phyloP scores from a whole-genome alignment of 2,329 filamentous ascomycete species.

The Aspergillus spinulosporus region DNA sequence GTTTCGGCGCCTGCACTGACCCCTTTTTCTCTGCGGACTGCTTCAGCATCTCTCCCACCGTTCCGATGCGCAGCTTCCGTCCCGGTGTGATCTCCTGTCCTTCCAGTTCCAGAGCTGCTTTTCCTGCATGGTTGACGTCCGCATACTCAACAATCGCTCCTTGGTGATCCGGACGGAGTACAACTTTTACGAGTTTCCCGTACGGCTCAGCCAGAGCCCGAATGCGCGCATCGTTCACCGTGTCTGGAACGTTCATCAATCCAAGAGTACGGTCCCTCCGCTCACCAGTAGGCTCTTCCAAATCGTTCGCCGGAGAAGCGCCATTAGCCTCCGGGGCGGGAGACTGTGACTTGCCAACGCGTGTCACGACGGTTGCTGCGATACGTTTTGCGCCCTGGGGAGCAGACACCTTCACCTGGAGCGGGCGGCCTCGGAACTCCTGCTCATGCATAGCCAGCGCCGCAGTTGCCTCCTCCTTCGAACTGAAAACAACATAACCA shows the following conservation, averaged over 20 bases:
- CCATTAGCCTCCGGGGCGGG: slow-evolving; percentile 40
- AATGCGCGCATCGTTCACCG: slow-evolving; percentile 84
- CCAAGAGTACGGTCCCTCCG: slow-evolving; percentile 70
- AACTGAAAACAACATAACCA: slow-evolving; percentile 75
- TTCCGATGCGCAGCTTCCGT: slow-evolving; percentile 49
- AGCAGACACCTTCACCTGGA: slow-evolving; percentile 62
- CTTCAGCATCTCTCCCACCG: slow-evolving; percentile 52
- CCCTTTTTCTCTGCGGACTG: slow-evolving; percentile 45
- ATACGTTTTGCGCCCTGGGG: slow-evolving; percentile 46
- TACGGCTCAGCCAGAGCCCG: slow-evolving; percentile 68
- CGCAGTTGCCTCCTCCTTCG: slow-evolving; percentile 65
- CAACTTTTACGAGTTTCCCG: slow-evolving; percentile 71
- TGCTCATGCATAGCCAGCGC: slow-evolving; percentile 69
- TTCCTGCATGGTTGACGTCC: slow-evolving; percentile 69
- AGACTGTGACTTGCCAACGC: slow-evolving; percentile 37
- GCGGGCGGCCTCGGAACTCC: slow-evolving; percentile 65
- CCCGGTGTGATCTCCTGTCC: slow-evolving; percentile 48
- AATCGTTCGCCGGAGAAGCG: slow-evolving; percentile 34
- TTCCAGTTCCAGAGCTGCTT: slow-evolving; percentile 48
- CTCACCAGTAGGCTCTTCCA: slow-evolving; percentile 44
- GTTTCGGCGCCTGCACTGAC: slow-evolving; percentile 39
- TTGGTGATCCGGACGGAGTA: slow-evolving; percentile 76
- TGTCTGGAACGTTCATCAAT: slow-evolving; percentile 85
- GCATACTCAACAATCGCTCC: slow-evolving; percentile 84
- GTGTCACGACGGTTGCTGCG: slow-evolving; percentile 48